Evolutionary conservation across 148 eudicot genomes (phyloP), one percentile per base, ranked within the genome.

Genomic region (Rhododendron vialii): DNA sequence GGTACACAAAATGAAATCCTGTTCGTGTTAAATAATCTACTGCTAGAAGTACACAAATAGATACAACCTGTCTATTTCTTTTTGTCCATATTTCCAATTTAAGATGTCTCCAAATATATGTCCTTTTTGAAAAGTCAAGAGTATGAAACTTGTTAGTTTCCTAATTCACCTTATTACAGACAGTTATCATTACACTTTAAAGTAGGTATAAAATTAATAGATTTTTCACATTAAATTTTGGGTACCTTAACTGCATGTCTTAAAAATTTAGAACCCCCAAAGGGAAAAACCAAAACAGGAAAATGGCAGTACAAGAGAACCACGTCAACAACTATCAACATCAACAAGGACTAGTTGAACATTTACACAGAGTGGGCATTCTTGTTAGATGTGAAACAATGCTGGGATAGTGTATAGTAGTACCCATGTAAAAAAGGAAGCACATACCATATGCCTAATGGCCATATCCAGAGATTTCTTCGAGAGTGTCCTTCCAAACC

Each of bases 401-500:
- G 22, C 45, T 7, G 69, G 28, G 28, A 30, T 18, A 18, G 69
- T 35, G 24, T 81, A 73, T 12, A 26, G 74, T 28, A 65, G 67
- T n/a, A 65, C 50, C 43, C 50, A 22, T n/a, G 51, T 47, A 10
- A 28, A 71, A 84, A 83, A 7, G 55, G 55, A 86, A 24, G 81
- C 82, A 83, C 94, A 48, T 90, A 95, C 98, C 98, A 95, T 95
- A 87, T 97, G 99, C 89, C 99, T 91, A 83, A 97, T 93, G 57
- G 99, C 99, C 99, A 97, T 97, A 88, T 97, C 99, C 79, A 95
- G 86, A 67, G 99, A 97, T 89, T 97, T 97, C 88, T 97, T 97
- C 3, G 99, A 97, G 57, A 95, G 93, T 74, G 95, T 91, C 78
- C 99, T 92, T 80, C 99, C 99, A 87, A 97, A 97, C 57, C 99